These are phyloP conservation scores for Cystodermella granulosa DNA, from an alignment of 1,284 basidiomycete genomes.

Conservation along the genomic window DNA sequence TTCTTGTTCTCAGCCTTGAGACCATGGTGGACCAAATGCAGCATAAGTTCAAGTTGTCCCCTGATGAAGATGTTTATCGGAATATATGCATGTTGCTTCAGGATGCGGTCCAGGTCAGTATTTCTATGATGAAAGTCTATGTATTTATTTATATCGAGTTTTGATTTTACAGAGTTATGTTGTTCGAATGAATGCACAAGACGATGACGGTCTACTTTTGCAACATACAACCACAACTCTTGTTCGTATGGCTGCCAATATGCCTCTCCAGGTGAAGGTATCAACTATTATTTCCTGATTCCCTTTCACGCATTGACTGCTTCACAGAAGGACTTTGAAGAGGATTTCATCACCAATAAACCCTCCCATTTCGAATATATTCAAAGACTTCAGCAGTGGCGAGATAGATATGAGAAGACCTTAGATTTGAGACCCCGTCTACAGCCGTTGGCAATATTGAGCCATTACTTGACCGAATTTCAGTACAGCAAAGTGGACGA, in stretches of 20 bases:
- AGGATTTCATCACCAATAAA: constrained; percentile 83
- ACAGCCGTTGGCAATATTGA: constrained; percentile 85
- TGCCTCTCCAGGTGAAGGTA: constrained; percentile 65
- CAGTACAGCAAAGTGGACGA: constrained; percentile 98
- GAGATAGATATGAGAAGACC: constrained; percentile 84
- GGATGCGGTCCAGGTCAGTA: constrained; percentile 62
- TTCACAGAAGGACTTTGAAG: constrained; percentile 79
- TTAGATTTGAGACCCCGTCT: constrained; percentile 80
- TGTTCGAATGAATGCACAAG: constrained; percentile 56
- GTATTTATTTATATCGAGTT: constrained; percentile 8
- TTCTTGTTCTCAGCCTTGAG: constrained; percentile 92
- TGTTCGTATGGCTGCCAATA: constrained; percentile 68
- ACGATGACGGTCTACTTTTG: constrained; percentile 75
- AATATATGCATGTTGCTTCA: constrained; percentile 80
- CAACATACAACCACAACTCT: constrained; percentile 58
- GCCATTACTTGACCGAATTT: constrained; percentile 95
- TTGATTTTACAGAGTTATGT: constrained; percentile 54
- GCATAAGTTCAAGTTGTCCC: constrained; percentile 83
- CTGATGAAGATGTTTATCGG: constrained; percentile 95
- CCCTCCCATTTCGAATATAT: constrained; percentile 87
- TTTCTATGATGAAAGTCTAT: constrained; percentile 4
- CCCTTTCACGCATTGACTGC: constrained; percentile 4
- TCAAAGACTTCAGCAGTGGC: constrained; percentile 84
- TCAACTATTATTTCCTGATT: constrained; percentile 10
- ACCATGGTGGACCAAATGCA: constrained; percentile 96